Evolutionary conservation across 352 stramenopile species (phyloP), one percentile per base, ranked within the genome.

Genomic region (Globisporangium carolinianum): DNA sequence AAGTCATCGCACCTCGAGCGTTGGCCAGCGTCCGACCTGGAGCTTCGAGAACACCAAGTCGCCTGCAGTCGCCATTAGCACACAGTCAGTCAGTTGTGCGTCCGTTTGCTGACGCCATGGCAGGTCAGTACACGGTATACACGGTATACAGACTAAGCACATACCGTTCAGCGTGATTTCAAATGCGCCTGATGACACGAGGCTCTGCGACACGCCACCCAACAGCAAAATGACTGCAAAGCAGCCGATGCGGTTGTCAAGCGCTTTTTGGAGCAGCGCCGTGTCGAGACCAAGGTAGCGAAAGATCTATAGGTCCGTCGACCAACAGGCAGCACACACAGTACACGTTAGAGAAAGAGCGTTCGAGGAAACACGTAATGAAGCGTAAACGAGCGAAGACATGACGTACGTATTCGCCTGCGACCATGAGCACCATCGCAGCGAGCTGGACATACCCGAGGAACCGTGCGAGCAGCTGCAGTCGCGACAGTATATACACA

Each of bases 111-210:
- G 7, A 58, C 4, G 32, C n/a, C 24, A 52, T 24, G 18, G 24
- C 18, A 0, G 37, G 17, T 53, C 0, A 48, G 18, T 41, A 10
- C 14, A 57, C 45, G 4, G 2, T 24, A 24, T 24, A 24, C 18
- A 24, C 1, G 18, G 18, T 24, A 24, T 24, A 24, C 18, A 12
- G 11, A 54, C 9, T 10, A 11, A 6, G 12, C 10, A 24, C 58
- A 14, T 53, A 94, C 83, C 76, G 54, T 94, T 91, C 47, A 87
- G 89, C 59, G 80, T 89, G 37, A 94, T 79, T 67, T 94, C 83
- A 32, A 94, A 94, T 8, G 81, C 83, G 10, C 83, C 83, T 1
- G 81, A 79, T 11, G 83, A 78, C 47, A 86, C 65, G 52, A 94
- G 71, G 15, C 67, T 71, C 55, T 85, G 82, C 4, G 83, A 83